These are phyloP conservation scores for Barbarea vulgaris DNA, from an alignment of 345 rosid species.

Conservation along the genomic window DNA sequence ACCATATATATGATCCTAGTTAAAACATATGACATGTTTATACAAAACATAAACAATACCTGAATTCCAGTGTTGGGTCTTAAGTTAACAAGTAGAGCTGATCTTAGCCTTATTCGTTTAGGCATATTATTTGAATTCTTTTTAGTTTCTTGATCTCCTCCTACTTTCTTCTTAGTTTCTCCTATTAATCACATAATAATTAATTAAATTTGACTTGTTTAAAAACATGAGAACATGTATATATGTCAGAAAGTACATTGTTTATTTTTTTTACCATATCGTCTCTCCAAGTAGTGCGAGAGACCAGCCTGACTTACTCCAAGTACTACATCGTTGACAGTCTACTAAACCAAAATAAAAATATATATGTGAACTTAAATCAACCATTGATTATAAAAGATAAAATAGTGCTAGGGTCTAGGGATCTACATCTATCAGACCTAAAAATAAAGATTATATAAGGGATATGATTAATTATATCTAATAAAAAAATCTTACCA, in stretches of 20 bases:
- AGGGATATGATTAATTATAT: not conserved
- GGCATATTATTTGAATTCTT: slow-evolving; percentile 32
- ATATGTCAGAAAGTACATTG: not conserved
- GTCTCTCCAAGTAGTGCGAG: slow-evolving; percentile 56
- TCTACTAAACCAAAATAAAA: slow-evolving; percentile 45
- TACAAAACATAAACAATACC: slow-evolving; percentile 26
- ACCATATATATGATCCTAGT: not conserved
- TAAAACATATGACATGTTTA: not conserved
- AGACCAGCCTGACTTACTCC: slow-evolving; percentile 72
- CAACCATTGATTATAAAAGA: not conserved
- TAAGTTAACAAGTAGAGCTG: slow-evolving; percentile 56
- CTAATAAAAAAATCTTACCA: slow-evolving; percentile 38
- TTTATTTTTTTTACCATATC: slow-evolving; percentile 48
- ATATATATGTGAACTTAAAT: not conserved
- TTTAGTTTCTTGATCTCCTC: slow-evolving; percentile 29
- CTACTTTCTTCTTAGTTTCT: slow-evolving; percentile 33
- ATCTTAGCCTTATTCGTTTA: slow-evolving; percentile 48
- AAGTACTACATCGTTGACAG: slow-evolving; percentile 68
- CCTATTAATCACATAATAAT: not conserved
- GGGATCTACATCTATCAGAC: not conserved
- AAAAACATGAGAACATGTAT: not conserved
- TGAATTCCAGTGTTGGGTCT: slow-evolving; percentile 65
- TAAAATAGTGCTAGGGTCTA: not conserved
- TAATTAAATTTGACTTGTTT: not conserved
- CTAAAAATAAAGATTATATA: not conserved